phyloP scores from a whole-genome alignment of 257 asterid species.

The Rubia yunnanensis region DNA sequence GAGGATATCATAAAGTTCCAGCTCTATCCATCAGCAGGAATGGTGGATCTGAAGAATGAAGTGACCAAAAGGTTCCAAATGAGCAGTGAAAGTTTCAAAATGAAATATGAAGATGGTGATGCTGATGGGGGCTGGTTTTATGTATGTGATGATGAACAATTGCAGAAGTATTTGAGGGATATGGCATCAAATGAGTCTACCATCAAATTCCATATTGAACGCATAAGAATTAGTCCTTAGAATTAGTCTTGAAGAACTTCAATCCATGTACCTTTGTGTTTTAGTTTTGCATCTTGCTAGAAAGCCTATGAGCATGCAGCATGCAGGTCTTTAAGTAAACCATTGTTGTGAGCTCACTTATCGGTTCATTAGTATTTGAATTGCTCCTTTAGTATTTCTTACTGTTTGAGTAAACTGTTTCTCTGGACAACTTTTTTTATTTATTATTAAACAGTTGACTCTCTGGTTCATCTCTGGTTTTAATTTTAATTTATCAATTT shows the following conservation, averaged over 20 bases:
- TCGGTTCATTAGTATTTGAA: no score
- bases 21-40: slow-evolving; percentile 12
- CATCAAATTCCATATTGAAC: slow-evolving; percentile 2
- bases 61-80: slow-evolving; percentile 19
- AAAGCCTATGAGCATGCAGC: no score
- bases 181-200: background rate
- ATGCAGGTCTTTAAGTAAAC: no score
- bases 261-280: background rate
- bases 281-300: background rate
- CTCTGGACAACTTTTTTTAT: no score
- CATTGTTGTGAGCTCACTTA: no score
- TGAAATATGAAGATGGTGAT: slow-evolving; percentile 16
- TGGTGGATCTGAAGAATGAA: slow-evolving; percentile 14
- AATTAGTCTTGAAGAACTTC: background rate
- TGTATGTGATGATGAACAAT: slow-evolving; percentile 4
- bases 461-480: no score
- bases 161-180: slow-evolving; percentile 3
- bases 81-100: background rate
- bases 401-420: no score
- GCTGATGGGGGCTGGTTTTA: slow-evolving; percentile 4
- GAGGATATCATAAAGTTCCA: slow-evolving; percentile 18
- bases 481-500: no score
- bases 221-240: background rate
- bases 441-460: no score
- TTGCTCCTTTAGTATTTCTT: no score